These are phyloP conservation scores for Neobulgaria alba DNA, from an alignment of 2,329 filamentous ascomycete species.

Conservation along the genomic window DNA sequence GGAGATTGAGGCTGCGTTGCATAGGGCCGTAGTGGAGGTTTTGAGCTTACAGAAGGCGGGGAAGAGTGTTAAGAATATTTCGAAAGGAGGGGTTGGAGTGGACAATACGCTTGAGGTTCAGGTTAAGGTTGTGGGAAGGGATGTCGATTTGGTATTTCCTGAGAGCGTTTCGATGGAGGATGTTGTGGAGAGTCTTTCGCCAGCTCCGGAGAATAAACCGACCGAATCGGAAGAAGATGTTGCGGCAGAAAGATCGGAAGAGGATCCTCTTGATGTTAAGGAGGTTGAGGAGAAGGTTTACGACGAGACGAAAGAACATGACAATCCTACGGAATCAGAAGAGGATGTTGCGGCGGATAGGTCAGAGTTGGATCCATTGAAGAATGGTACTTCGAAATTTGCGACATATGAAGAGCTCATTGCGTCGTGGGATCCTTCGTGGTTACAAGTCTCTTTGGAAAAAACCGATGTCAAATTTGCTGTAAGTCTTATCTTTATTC, in stretches of 20 bases:
- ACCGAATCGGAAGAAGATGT: neutral
- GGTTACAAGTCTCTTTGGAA: conserved; percentile 48
- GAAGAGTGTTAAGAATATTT: conserved; percentile 23
- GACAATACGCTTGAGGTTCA: conserved; percentile 22
- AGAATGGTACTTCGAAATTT: neutral
- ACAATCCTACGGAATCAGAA: conserved; percentile 20
- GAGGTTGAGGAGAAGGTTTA: conserved; percentile 10
- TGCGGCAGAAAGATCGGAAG: neutral
- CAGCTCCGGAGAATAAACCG: conserved; percentile 6
- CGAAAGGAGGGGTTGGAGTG: conserved; percentile 7
- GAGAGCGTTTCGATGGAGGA: conserved; percentile 7
- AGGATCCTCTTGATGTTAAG: conserved; percentile 1
- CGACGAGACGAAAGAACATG: conserved; percentile 4
- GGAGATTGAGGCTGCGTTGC: conserved; percentile 36
- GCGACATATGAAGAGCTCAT: conserved; percentile 25
- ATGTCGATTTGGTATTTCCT: conserved; percentile 19
- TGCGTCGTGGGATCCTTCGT: conserved; percentile 43
- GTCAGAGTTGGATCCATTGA: conserved; percentile 18
- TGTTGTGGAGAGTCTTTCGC: conserved; percentile 7
- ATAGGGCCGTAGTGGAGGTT: conserved; percentile 48
- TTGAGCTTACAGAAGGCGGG: conserved; percentile 39
- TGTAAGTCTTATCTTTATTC: conserved; percentile 39
- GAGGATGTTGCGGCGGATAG: conserved; percentile 22
- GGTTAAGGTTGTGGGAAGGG: conserved; percentile 18
- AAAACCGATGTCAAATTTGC: conserved; percentile 61